A percentile compares a stretch with the other conserved stretches of the same genome.
Evolutionary conservation across 805 yeast species (phyloP).

Genomic region (Spathaspora sp.): DNA sequence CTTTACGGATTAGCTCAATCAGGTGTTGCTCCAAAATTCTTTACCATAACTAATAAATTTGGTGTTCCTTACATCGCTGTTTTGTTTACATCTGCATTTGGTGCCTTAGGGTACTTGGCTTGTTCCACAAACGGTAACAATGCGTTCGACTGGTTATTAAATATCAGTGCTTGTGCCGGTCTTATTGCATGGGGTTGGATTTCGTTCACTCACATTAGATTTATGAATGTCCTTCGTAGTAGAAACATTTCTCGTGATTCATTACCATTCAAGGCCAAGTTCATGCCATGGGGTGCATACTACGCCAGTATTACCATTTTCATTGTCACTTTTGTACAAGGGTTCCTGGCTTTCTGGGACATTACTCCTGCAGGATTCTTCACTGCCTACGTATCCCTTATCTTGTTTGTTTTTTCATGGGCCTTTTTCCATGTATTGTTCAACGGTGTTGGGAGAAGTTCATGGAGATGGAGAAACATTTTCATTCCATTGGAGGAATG

Average conservation of each 20-base stretch:
- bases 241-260: constrained; percentile 66
- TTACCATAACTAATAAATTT: constrained; percentile 43
- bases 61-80: constrained; percentile 68
- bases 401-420: constrained; percentile 57
- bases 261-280: constrained; percentile 70
- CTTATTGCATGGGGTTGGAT: constrained; percentile 71
- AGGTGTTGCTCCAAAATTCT: constrained; percentile 53
- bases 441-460: constrained; percentile 33
- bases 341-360: constrained; percentile 59
- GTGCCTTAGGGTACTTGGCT: constrained; percentile 61
- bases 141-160: constrained; percentile 70
- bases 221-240: constrained; percentile 58
- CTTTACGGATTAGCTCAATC: constrained; percentile 62
- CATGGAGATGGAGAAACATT: constrained; percentile 30
- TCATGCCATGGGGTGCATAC: constrained; percentile 66
- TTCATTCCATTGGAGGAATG: constrained; percentile 51
- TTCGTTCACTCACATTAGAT: constrained; percentile 60
- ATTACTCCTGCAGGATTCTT: constrained; percentile 57
- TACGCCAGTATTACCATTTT: constrained; percentile 54
- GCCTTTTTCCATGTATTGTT: constrained; percentile 50
- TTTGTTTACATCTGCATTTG: constrained; percentile 54
- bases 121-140: constrained; percentile 47
- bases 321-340: constrained; percentile 65
- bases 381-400: constrained; percentile 67
- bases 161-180: constrained; percentile 76